phyloP scores from a whole-genome alignment of 768 basidiomycete species.

The Boletus edulis region DNA sequence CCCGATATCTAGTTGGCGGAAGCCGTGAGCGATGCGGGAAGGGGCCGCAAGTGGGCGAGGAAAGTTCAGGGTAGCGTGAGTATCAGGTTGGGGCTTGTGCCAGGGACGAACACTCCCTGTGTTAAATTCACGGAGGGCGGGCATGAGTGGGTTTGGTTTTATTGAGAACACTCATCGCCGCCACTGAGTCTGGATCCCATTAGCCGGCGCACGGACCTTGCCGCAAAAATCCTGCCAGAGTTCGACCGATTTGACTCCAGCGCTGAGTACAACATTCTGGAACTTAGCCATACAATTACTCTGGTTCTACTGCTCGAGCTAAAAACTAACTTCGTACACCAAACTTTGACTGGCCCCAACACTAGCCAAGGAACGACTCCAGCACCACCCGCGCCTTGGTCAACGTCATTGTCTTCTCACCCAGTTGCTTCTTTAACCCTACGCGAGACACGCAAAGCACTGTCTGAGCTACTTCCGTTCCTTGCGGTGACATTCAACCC shows the following conservation, averaged over 20 bases:
- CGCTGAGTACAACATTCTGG: too few relatives aligned
- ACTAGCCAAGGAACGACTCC: neutral
- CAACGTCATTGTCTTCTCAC: neutral
- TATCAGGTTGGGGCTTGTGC: neutral
- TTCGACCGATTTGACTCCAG: too few relatives aligned
- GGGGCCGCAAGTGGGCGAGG: neutral
- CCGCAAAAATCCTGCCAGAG: too few relatives aligned
- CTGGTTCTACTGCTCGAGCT: too few relatives aligned
- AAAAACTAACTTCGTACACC: too few relatives aligned
- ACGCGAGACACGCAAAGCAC: neutral
- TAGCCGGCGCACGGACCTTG: too few relatives aligned
- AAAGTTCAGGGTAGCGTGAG: neutral
- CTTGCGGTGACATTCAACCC: neutral
- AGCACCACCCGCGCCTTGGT: neutral
- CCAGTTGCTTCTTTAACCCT: neutral
- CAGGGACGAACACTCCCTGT: neutral
- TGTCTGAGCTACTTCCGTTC: neutral
- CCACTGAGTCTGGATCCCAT: too few relatives aligned
- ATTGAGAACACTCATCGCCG: too few relatives aligned
- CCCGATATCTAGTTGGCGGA: neutral
- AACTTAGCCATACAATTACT: too few relatives aligned
- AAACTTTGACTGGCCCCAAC: too few relatives aligned
- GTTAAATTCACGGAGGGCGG: neutral
- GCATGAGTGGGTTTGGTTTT: neutral
- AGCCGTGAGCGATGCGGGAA: neutral